Base-by-base conservation (phyloP, 2,329 filamentous ascomycete genomes). In the Rhynchosporium graminicola region DNA sequence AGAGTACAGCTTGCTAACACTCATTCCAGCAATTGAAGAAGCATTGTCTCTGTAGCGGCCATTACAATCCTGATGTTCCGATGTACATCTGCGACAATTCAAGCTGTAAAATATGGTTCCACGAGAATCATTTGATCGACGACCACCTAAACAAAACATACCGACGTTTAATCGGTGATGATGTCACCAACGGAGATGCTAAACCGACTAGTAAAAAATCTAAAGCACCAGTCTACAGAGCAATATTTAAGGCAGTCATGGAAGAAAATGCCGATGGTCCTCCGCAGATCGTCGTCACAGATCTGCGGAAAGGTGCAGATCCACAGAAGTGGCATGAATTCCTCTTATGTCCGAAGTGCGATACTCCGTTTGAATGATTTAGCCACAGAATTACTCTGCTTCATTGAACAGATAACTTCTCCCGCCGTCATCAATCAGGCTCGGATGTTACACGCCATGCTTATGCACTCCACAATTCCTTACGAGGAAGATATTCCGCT, bases 11-110 rank as follows among this genome's bases (percentile, higher is more conserved):
- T 28, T 43, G 26, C 60, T 66, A 64, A 64, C 26, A n/a, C 13
- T 56, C n/a, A 33, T 46, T 47, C 31, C 31, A 74, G 73, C 61
- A 61, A 63, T 65, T 74, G 43, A 70, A 72, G 20, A 64, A 70
- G 55, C 73, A 77, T 61, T 78, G 77, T 63, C 69, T 74, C 28
- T 78, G 77, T 63, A 59, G 68, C 15, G 68, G 71, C 5, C 71
- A 74, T 59, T 74, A 74, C 62, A 76, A 75, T 59, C 75, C 76
- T 1, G 73, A 76, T 26, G 63, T 67, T 8, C 65, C 68, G 1
- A 73, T 77, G 70, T 72, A 72, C 20, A 72, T 74, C 42, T 78
- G 76, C 66, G 70, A 70, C 15, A 75, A 74, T 36, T 28, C 63
- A 7, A 29, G 50, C 0, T 78, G 77, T 63, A 67, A 70, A 36